Evolutionary conservation across 2,329 filamentous ascomycete species (phyloP).

Genomic region (Colletotrichum godetiae): DNA sequence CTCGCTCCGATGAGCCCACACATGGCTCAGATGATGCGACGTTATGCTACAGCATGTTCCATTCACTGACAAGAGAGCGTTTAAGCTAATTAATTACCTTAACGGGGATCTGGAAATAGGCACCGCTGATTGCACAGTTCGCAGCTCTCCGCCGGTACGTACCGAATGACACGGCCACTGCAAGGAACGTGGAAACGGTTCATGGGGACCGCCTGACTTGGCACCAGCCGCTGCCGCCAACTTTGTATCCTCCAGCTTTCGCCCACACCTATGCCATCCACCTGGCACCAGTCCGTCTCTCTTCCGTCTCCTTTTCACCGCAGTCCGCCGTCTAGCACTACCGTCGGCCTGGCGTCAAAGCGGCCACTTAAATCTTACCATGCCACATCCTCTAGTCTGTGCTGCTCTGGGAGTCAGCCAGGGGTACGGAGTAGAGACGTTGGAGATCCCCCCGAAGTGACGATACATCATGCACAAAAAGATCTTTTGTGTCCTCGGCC

Average conservation of each 20-base stretch:
- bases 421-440: not conserved
- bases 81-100: constrained; percentile 8
- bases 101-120: constrained; percentile 15
- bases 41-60: not conserved
- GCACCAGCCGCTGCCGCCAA: constrained; percentile 18
- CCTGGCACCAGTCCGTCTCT: not conserved
- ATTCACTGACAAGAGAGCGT: not conserved
- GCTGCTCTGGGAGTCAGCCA: not conserved
- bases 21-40: constrained; percentile 26
- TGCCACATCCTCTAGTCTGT: constrained; percentile 2
- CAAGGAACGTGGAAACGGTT: constrained; percentile 26
- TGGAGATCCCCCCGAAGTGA: not conserved
- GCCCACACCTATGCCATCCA: not conserved
- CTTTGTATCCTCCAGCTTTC: not conserved
- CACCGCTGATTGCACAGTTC: not conserved
- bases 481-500: constrained; percentile 31
- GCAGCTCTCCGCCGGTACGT: not conserved
- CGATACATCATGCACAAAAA: constrained; percentile 15
- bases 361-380: constrained; percentile 21
- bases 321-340: constrained; percentile 6
- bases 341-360: constrained; percentile 20
- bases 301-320: constrained; percentile 4
- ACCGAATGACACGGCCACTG: constrained; percentile 14
- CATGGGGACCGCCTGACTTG: constrained; percentile 23
- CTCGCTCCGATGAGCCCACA: constrained; percentile 11